Evolutionary conservation across 202 grass and related monocot species (phyloP), one percentile per base, ranked within the genome.

Genomic region (Elaeis oleifera): DNA sequence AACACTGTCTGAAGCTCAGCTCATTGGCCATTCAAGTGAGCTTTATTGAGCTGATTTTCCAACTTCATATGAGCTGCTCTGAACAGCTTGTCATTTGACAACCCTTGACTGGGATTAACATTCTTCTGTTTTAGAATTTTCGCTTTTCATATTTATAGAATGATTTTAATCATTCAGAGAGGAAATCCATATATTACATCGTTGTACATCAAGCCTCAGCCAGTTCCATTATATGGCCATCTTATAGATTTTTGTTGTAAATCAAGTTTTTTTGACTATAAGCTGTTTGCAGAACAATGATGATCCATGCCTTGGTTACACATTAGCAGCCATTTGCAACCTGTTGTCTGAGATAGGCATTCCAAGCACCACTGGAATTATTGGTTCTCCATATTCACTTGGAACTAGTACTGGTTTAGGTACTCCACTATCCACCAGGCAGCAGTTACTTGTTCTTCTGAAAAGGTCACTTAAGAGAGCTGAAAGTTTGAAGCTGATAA

Each of bases 391-490:
- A 49, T 88, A 79, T 71, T 89, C 85, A 53, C 77, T 92, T 49
- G 88, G 92, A 54, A 86, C 80, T 70, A 85, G 80, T 77, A 83
- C 77, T 69, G 88, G 92, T 81, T 71, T 85, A 65, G 81, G 81
- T 54, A 91, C 84, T 3, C 92, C 88, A 26, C 72, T 79, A 63
- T 92, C 92, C 54, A 84, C 79, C 53, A 84, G 91, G 48, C 88
- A 97, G 64, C 87, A 91, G 54, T 74, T 97, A 62, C 84, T 92
- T 72, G 84, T 97, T 85, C 88, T 97, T 54, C 78, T 97, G 69
- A 91, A 86, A 69, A 68, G 82, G 71, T 97, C 84, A 21, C 81
- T 97, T 68, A 89, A 83, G 65, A 89, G 92, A 72, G 92, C 92
- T 86, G 88, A 92, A 80, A 51, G 71, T 44, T 72, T 91, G 82